Percentiles rank a stretch among this genome's conserved stretches.
These are phyloP conservation scores for Murraya koenigii DNA, from an alignment of 345 rosid species.

Conservation along the genomic window DNA sequence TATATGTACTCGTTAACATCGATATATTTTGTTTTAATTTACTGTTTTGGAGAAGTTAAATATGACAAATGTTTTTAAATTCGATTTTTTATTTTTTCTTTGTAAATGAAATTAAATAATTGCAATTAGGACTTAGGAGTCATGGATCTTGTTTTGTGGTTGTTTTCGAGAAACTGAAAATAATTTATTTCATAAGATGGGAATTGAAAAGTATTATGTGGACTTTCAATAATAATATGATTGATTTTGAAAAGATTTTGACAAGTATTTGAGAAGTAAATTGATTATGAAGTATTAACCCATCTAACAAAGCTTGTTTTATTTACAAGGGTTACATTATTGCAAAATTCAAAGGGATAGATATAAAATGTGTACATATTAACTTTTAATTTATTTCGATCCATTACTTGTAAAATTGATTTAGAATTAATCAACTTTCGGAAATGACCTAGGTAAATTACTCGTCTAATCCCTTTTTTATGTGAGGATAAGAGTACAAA, in stretches of 20 bases:
- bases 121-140: not conserved
- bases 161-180: not conserved
- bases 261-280: not conserved
- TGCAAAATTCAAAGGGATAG: not conserved
- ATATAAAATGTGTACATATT: not conserved
- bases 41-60: not conserved
- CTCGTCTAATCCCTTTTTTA: not conserved
- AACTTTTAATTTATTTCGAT: not conserved
- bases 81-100: not conserved
- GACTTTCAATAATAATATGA: not conserved
- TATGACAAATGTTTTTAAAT: not conserved
- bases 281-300: not conserved
- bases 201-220: not conserved
- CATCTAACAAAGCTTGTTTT: not conserved
- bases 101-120: not conserved
- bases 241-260: too few relatives aligned
- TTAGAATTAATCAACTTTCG: not conserved
- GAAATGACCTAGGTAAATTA: not conserved
- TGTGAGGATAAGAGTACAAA: not conserved
- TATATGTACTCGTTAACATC: not conserved
- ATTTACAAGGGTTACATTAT: too few relatives aligned
- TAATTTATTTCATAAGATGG: not conserved
- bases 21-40: not conserved
- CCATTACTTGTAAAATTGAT: not conserved
- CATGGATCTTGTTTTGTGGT: not conserved